Conservation (phyloP, 257 asterid genomes). For the Solanum corneliomulleri region DNA sequence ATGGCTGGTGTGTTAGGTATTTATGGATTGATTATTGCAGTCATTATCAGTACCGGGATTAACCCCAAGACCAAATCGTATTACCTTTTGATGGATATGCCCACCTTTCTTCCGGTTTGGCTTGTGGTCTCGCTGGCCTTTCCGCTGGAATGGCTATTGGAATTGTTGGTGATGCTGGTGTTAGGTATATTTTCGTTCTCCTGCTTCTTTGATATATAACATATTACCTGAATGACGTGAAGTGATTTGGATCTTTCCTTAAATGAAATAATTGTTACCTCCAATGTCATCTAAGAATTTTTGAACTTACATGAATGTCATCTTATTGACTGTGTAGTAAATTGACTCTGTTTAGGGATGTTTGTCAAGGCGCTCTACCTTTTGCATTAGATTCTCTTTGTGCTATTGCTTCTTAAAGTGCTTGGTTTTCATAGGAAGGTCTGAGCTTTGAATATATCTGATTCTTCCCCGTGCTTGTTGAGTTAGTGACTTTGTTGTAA, state of each 20-base stretch:
- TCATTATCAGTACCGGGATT: neutral
- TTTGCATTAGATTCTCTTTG: neutral
- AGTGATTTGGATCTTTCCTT: neutral
- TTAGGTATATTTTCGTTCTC: constrained; percentile 7
- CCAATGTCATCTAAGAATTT: neutral
- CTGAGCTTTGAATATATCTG: neutral
- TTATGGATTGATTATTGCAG: neutral
- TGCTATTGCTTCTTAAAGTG: neutral
- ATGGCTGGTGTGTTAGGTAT: constrained; percentile 38
- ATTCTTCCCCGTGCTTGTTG: neutral
- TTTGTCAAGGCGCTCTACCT: neutral
- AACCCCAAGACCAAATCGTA: neutral
- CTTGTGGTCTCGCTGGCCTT: constrained; percentile 18
- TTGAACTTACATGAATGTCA: neutral
- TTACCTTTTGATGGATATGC: neutral
- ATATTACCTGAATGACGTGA: neutral
- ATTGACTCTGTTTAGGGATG: neutral
- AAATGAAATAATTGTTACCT: neutral
- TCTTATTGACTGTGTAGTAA: neutral
- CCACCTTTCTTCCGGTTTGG: neutral
- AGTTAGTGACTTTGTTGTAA: neutral
- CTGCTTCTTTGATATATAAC: neutral
- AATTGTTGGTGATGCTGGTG: constrained; percentile 6
- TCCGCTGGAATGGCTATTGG: constrained; percentile 39
- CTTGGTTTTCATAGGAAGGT: neutral